Percentiles rank a stretch among this genome's conserved stretches.
Evolutionary conservation across 257 asterid species (phyloP).

Genomic region (Agastache rugosa): DNA sequence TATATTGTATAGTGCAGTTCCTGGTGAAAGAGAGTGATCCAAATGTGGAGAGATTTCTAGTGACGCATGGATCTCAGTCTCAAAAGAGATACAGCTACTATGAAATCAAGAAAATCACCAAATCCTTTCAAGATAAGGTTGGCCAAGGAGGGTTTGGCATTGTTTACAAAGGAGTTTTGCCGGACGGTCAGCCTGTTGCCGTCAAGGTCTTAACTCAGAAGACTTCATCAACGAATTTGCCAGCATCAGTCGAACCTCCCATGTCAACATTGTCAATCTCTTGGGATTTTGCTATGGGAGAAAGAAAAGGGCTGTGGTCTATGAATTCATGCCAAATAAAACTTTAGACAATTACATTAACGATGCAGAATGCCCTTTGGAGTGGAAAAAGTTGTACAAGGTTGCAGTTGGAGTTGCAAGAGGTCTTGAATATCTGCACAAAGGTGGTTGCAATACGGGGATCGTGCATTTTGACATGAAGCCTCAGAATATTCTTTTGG

Average conservation of each 20-base stretch:
- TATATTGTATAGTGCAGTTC: background rate
- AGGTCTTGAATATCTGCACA: conserved; percentile 70
- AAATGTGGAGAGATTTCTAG: background rate
- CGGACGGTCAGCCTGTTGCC: background rate
- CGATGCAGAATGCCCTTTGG: conserved; percentile 34
- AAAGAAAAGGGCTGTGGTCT: background rate
- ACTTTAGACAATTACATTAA: background rate
- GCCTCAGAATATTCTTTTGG: conserved; percentile 74
- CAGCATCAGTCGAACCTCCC: conserved; percentile 29
- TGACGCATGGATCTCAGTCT: background rate
- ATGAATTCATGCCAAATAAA: background rate
- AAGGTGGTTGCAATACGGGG: conserved; percentile 66
- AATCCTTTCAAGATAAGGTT: background rate
- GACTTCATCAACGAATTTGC: conserved; percentile 4
- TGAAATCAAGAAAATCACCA: conserved; percentile 2
- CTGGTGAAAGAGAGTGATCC: background rate
- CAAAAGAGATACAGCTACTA: conserved; percentile 1
- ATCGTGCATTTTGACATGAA: conserved; percentile 74
- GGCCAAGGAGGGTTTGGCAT: conserved; percentile 15
- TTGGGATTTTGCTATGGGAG: background rate
- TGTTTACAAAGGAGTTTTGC: conserved; percentile 5
- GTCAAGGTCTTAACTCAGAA: background rate
- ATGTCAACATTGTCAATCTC: conserved; percentile 1
- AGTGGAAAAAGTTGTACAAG: conserved; percentile 47
- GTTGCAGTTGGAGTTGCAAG: conserved; percentile 64